These are phyloP conservation scores for Sideroxylon spinosum DNA, from an alignment of 179 eudicot genomes.

Conservation along the genomic window DNA sequence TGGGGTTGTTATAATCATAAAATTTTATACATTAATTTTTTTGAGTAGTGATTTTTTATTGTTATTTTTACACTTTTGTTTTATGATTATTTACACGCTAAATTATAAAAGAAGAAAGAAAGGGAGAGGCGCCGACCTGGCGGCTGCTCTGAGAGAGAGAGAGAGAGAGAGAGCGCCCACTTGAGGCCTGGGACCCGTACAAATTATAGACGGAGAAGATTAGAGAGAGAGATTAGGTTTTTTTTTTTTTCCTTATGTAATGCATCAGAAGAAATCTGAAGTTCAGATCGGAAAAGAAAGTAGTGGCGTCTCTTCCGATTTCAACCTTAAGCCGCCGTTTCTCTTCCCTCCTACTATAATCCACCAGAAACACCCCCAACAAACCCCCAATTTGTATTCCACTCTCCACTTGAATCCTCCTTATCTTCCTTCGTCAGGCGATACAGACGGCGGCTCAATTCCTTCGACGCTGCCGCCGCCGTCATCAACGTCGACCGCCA, in stretches of 20 bases:
- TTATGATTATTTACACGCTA: too few species aligned
- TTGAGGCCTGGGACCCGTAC: too few species aligned
- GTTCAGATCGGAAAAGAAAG: slow-evolving; percentile 89
- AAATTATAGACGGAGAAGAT: neutral
- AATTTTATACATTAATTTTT: too few species aligned
- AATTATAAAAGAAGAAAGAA: too few species aligned
- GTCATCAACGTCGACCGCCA: slow-evolving; percentile 14
- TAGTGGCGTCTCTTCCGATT: slow-evolving; percentile 90
- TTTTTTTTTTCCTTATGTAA: slow-evolving; percentile 25
- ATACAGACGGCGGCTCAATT: neutral
- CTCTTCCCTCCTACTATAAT: slow-evolving; percentile 21
- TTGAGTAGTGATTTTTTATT: too few species aligned
- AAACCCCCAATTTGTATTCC: slow-evolving; percentile 17
- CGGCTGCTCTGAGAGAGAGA: too few species aligned
- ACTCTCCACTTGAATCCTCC: neutral
- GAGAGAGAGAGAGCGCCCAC: too few species aligned
- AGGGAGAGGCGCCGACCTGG: too few species aligned
- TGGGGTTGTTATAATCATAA: too few species aligned
- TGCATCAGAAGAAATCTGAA: slow-evolving; percentile 89
- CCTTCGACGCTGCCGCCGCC: neutral
- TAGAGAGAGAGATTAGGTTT: neutral
- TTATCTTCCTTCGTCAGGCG: neutral
- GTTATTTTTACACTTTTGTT: too few species aligned
- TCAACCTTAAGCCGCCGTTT: slow-evolving; percentile 52
- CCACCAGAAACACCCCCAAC: slow-evolving; percentile 37